These are phyloP conservation scores for Alternaria sp. DNA, from an alignment of 2,329 filamentous ascomycete species.

Conservation along the genomic window DNA sequence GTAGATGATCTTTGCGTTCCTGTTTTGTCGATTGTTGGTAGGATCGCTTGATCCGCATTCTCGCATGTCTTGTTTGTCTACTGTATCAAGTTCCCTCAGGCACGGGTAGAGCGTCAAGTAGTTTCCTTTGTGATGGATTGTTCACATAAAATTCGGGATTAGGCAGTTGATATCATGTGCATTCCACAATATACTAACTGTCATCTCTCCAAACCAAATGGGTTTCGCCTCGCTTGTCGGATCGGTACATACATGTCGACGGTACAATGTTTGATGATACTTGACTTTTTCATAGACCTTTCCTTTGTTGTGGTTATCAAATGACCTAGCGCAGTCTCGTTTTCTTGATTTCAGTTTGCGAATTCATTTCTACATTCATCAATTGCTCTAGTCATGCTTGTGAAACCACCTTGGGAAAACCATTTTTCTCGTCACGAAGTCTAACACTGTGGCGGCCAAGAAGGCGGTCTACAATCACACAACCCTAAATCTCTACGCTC, in stretches of 20 bases:
- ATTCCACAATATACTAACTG: slow-evolving; percentile 37
- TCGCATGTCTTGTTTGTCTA: slow-evolving; percentile 37
- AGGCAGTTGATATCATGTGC: slow-evolving; percentile 23
- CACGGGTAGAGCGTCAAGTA: slow-evolving; percentile 28
- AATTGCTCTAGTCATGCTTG: no score
- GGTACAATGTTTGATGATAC: slow-evolving; percentile 5
- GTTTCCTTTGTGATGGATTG: slow-evolving; percentile 30
- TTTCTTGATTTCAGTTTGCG: not conserved
- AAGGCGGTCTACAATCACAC: not conserved
- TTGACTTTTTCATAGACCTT: slow-evolving; percentile 18
- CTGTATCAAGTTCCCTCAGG: slow-evolving; percentile 33
- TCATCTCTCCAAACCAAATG: slow-evolving; percentile 18
- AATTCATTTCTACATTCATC: no score
- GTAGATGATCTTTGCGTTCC: slow-evolving; percentile 32
- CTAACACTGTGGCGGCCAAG: not conserved
- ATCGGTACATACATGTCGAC: not conserved
- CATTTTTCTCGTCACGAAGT: not conserved
- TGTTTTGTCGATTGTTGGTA: slow-evolving; percentile 23
- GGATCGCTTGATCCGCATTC: slow-evolving; percentile 39
- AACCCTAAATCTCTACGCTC: not conserved
- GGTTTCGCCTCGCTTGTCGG: not conserved
- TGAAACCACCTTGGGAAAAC: not conserved
- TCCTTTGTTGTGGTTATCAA: slow-evolving; percentile 19
- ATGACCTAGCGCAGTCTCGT: slow-evolving; percentile 3
- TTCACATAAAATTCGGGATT: slow-evolving; percentile 16